Conservation (phyloP, 108 stramenopile species). For the Cyclotella kingstonii region DNA sequence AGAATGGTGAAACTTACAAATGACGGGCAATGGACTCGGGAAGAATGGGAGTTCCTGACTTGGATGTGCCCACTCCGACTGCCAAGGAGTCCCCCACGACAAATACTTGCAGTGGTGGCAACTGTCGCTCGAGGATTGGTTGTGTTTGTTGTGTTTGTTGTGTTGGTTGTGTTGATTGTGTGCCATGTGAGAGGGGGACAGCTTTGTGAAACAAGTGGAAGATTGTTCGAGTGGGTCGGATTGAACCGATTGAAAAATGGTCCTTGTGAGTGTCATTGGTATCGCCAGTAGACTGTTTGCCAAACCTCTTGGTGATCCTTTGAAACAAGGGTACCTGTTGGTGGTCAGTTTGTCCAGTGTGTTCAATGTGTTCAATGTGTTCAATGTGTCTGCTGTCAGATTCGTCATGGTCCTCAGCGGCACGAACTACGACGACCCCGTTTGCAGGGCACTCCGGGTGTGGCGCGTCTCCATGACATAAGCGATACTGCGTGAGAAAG, state of each 20-base stretch:
- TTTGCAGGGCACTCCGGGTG: slow-evolving; percentile 2
- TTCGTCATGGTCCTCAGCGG: not conserved
- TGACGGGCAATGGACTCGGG: slow-evolving; percentile 61
- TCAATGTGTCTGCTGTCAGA: not conserved
- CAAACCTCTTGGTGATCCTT: too few species aligned
- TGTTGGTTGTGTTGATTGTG: too few species aligned
- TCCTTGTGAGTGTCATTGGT: too few species aligned
- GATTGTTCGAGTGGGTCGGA: too few species aligned
- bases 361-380: not conserved
- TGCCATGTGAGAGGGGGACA: not conserved
- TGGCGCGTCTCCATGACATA: slow-evolving; percentile 5
- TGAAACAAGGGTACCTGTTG: too few species aligned
- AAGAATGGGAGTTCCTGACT: slow-evolving; percentile 50
- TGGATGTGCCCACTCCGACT: slow-evolving; percentile 56
- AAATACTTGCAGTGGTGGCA: slow-evolving; percentile 49
- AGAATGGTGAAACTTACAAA: slow-evolving; percentile 8
- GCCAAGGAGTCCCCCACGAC: slow-evolving; percentile 73
- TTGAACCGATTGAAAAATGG: too few species aligned
- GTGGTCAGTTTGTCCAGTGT: too few species aligned
- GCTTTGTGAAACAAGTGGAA: not conserved
- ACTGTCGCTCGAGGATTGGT: not conserved
- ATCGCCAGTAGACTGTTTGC: too few species aligned
- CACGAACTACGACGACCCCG: not conserved
- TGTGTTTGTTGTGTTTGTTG: not conserved
- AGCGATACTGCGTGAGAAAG: slow-evolving; percentile 3